Evolutionary conservation across 257 asterid species (phyloP).

Genomic region (Eucommia ulmoides): DNA sequence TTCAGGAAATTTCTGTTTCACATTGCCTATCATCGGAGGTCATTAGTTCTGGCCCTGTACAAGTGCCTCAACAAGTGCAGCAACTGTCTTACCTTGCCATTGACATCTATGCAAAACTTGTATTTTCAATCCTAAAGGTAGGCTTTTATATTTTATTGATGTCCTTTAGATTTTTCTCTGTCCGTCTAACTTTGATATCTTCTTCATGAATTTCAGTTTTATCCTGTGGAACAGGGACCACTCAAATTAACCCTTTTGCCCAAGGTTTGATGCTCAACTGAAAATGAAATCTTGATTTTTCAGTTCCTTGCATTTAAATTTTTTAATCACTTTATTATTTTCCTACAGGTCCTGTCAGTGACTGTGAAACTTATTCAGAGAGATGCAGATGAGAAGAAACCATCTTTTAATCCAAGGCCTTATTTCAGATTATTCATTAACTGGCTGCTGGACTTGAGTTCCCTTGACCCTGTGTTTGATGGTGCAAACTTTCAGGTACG

Average conservation of each 20-base stretch:
- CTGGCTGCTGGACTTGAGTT: conserved; percentile 85
- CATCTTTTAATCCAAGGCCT: conserved; percentile 76
- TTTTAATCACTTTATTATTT: too few relatives aligned
- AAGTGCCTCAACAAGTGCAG: conserved; percentile 46
- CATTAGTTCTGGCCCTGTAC: conserved; percentile 51
- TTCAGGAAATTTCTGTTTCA: conserved; percentile 83
- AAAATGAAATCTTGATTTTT: too few relatives aligned
- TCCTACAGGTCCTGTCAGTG: conserved; percentile 68
- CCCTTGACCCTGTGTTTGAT: conserved; percentile 82
- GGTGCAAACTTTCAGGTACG: conserved; percentile 93
- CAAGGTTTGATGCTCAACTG: conserved; percentile 38
- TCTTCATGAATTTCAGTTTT: conserved; percentile 44
- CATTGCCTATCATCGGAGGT: conserved; percentile 82
- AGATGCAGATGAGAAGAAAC: conserved; percentile 69
- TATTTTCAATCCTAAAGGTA: conserved; percentile 82
- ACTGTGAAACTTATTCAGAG: conserved; percentile 69
- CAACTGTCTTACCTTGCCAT: conserved; percentile 88
- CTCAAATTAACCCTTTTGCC: conserved; percentile 65
- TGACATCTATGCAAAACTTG: conserved; percentile 76
- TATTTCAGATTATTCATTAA: conserved; percentile 82
- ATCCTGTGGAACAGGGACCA: conserved; percentile 66
- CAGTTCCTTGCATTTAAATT: too few relatives aligned
- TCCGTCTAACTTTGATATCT: conserved; percentile 9
- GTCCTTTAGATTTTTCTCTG: neutral
- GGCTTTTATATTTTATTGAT: conserved; percentile 5